Conservation (phyloP, 2,329 filamentous ascomycete genomes). For the Thelonectria discophora region DNA sequence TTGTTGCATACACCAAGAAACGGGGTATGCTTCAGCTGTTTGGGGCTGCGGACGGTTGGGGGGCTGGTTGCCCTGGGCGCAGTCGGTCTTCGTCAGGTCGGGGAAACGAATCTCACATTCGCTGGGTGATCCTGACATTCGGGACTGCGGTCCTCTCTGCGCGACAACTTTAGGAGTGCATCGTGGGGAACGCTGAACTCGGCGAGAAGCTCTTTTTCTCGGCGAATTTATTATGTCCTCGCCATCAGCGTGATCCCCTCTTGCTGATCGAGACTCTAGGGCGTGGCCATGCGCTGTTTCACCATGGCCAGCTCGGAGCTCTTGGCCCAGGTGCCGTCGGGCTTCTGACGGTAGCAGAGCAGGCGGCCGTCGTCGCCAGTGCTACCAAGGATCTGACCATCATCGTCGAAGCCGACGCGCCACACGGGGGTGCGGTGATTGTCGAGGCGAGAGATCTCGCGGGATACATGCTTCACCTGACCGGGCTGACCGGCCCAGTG, state of each 20-base stretch:
- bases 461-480: conserved; percentile 69
- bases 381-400: conserved; percentile 77
- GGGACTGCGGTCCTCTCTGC: background rate
- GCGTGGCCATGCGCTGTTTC: conserved; percentile 62
- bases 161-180: background rate
- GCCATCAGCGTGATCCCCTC: background rate
- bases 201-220: background rate
- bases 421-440: conserved; percentile 77
- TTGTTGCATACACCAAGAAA: too few relatives aligned
- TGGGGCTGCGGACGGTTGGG: too few relatives aligned
- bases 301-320: conserved; percentile 68
- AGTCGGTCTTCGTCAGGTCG: too few relatives aligned
- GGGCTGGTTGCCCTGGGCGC: too few relatives aligned
- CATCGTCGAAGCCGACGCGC: conserved; percentile 75
- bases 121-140: background rate
- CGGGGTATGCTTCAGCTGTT: too few relatives aligned
- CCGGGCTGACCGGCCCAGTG: conserved; percentile 68
- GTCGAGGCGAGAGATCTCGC: conserved; percentile 72
- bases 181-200: too few relatives aligned
- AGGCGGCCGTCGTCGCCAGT: conserved; percentile 79
- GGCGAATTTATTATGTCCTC: background rate
- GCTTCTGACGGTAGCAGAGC: conserved; percentile 68
- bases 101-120: too few relatives aligned
- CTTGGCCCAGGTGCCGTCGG: conserved; percentile 66
- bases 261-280: conserved; percentile 44